Evolutionary conservation across 129 eudicot species (phyloP), one percentile per base, ranked within the genome.

Genomic region (Chrysanthemum seticuspe): DNA sequence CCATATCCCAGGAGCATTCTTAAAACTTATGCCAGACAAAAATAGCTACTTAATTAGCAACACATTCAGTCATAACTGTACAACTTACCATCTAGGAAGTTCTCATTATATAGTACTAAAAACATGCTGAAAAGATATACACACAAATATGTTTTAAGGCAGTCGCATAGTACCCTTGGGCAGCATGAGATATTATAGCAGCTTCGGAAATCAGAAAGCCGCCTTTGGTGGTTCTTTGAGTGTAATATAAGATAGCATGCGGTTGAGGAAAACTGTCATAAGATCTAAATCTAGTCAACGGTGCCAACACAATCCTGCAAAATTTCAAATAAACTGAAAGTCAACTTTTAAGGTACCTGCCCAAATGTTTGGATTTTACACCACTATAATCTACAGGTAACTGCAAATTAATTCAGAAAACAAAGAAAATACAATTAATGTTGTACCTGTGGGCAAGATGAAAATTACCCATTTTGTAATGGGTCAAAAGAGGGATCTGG

Each of bases 371-470:
- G 47, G 7, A 53, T 53, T 53, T 31, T 62, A 31, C 67, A 62
- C 6, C 6, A 62, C 9, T 2, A 29, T 4, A 16, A 21, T 27
- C 47, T 9, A 18, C 13, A 61, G 40, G 3, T 18, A 62, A 2
- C 6, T 7, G 13, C 14, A 18, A 34, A 14, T 21, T 15, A 6
- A 6, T 51, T 45, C 47, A 1, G 59, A 54, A 9, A 52, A 27
- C 25, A 62, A 6, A 13, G 18, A 15, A 31, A 40, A 29, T 9
- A 68, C 10, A 34, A 10, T 4, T 7, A 67, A 56, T 13, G 6
- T 18, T 11, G 65, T 66, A 85, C 90, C 90, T 86, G 71, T 86
- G 87, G 36, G 83, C 68, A 47, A 86, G 85, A 47, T 86, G 84
- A 55, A 86, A 86, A 16, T 77, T 70, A 13, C 90, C 87, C 85